Evolutionary conservation across 2,329 filamentous ascomycete genomes (phyloP).

Genomic region (Pseudocercospora macadamiae): DNA sequence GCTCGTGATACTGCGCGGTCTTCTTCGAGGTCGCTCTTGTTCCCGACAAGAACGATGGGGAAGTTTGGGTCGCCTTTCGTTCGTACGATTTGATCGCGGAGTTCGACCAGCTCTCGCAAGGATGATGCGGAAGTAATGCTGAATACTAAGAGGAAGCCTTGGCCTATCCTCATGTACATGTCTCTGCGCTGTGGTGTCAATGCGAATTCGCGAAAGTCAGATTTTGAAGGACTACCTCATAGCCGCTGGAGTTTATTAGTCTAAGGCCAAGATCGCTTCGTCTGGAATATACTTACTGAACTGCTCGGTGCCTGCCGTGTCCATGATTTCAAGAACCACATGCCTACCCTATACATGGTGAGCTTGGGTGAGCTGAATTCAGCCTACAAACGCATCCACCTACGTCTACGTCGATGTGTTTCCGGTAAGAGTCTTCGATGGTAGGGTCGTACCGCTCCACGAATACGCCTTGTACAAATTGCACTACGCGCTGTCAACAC

Average conservation of each 20-base stretch:
- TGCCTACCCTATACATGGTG: slow-evolving; percentile 68
- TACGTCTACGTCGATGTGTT: slow-evolving; percentile 76
- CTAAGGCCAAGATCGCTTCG: neutral
- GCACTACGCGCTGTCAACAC: slow-evolving; percentile 58
- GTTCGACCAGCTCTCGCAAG: slow-evolving; percentile 76
- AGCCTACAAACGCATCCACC: too few relatives aligned
- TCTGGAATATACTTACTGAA: slow-evolving; percentile 67
- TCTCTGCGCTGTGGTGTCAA: slow-evolving; percentile 53
- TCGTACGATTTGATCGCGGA: slow-evolving; percentile 86
- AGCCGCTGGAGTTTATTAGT: slow-evolving; percentile 26
- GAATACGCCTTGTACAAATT: slow-evolving; percentile 94
- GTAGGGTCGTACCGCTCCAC: slow-evolving; percentile 74
- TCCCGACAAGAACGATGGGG: slow-evolving; percentile 86
- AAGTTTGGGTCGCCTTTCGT: slow-evolving; percentile 72
- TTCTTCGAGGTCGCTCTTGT: slow-evolving; percentile 89
- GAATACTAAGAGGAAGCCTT: slow-evolving; percentile 90
- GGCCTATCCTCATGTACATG: slow-evolving; percentile 90
- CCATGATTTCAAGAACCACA: slow-evolving; percentile 87
- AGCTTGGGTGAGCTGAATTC: too few relatives aligned
- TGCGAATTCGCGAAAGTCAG: neutral
- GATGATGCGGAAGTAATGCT: slow-evolving; percentile 85
- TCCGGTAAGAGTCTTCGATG: slow-evolving; percentile 65
- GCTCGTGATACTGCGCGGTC: slow-evolving; percentile 77
- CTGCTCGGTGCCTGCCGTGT: slow-evolving; percentile 89
- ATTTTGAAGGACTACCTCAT: slow-evolving; percentile 25